These are phyloP conservation scores for Nectriaceae sp. DNA, from an alignment of 2,329 filamentous ascomycete genomes.

Conservation along the genomic window DNA sequence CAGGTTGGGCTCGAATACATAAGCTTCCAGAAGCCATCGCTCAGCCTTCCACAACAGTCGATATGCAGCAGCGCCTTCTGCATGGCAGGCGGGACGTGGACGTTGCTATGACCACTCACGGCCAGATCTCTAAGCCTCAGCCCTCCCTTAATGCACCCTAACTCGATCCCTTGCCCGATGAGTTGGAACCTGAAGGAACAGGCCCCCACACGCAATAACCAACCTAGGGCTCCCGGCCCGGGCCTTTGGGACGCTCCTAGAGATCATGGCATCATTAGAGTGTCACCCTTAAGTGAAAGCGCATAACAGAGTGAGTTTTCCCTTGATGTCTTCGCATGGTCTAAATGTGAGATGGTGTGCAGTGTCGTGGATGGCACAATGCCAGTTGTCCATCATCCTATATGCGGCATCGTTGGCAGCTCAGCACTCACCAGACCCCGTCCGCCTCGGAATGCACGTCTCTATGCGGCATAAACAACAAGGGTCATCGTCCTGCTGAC, in stretches of 20 bases:
- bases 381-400: conserved; percentile 24
- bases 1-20: conserved; percentile 21
- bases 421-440: conserved; percentile 2
- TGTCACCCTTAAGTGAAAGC: neutral
- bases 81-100: conserved; percentile 17
- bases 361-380: conserved; percentile 14
- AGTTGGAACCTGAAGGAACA: conserved; percentile 17
- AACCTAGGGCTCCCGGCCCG: neutral
- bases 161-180: conserved; percentile 17
- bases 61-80: conserved; percentile 9
- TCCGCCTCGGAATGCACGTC: conserved; percentile 16
- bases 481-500: conserved; percentile 7
- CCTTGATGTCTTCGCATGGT: neutral
- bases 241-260: neutral
- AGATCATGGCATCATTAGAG: neutral
- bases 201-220: conserved; percentile 7
- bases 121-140: conserved; percentile 11
- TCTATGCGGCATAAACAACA: conserved; percentile 19
- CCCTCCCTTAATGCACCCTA: conserved; percentile 12
- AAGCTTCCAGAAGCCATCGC: conserved; percentile 16
- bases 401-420: conserved; percentile 16
- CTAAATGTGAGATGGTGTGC: conserved; percentile 7
- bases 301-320: neutral
- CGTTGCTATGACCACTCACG: conserved; percentile 21
- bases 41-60: conserved; percentile 14